Percentiles rank a stretch among this genome's conserved stretches.
phyloP scores from a whole-genome alignment of 305 asterid species.

The Fraxinus greggii region DNA sequence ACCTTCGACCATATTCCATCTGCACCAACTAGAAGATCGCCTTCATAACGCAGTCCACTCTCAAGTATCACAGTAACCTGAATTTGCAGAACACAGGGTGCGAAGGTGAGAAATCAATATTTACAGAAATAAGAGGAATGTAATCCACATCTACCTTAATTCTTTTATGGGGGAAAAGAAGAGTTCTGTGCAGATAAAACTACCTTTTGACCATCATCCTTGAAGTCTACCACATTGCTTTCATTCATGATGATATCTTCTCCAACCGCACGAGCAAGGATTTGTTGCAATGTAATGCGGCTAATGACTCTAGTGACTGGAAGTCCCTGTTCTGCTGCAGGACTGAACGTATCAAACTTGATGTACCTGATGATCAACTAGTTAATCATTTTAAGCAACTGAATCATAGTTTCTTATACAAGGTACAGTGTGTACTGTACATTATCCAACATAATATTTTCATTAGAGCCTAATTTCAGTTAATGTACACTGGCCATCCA shows the following conservation, averaged over 20 bases:
- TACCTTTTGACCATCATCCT: slow-evolving; percentile 73
- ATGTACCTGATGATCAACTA: slow-evolving; percentile 61
- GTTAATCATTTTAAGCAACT: slow-evolving; percentile 28
- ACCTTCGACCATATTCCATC: slow-evolving; percentile 96
- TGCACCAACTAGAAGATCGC: slow-evolving; percentile 91
- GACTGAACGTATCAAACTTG: slow-evolving; percentile 95
- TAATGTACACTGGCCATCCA: not conserved
- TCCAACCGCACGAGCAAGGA: slow-evolving; percentile 86
- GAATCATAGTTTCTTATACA: not conserved
- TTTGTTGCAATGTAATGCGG: slow-evolving; percentile 86
- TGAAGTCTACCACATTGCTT: slow-evolving; percentile 70
- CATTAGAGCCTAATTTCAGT: not conserved
- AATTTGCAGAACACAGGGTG: slow-evolving; percentile 8
- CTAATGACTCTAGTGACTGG: slow-evolving; percentile 90
- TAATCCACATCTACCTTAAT: not conserved
- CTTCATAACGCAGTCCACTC: slow-evolving; percentile 61
- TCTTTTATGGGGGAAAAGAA: not conserved
- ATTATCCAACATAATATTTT: not conserved
- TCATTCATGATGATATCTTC: slow-evolving; percentile 66
- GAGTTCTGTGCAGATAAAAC: not conserved
- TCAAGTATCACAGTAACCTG: slow-evolving; percentile 78
- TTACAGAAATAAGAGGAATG: not conserved
- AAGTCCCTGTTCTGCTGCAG: slow-evolving; percentile 85
- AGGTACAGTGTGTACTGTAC: not conserved
- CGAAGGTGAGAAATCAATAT: not conserved